A percentile compares a stretch with the other conserved stretches of the same genome.
Conservation (phyloP, 257 asterid species). For the Vinca minor region DNA sequence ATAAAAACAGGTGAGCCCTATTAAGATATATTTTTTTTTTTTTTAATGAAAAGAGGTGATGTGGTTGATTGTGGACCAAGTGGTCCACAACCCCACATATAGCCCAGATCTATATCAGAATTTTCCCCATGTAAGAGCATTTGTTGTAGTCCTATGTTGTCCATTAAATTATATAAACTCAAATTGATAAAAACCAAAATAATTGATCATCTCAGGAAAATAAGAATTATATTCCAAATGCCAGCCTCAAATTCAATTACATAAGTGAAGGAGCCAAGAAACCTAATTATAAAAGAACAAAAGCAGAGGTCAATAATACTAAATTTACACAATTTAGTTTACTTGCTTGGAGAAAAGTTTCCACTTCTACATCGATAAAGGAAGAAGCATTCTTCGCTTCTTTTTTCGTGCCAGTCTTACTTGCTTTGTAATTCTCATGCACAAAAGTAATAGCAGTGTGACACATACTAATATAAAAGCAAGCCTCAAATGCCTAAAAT, state of each 20-base stretch:
- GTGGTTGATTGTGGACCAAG: too few relatives aligned
- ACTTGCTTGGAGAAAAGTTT: conserved; percentile 12
- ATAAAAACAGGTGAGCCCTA: too few relatives aligned
- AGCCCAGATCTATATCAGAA: too few relatives aligned
- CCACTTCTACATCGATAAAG: conserved; percentile 69
- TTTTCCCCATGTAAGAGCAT: too few relatives aligned
- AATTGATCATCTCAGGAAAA: background rate
- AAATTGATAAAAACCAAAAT: background rate
- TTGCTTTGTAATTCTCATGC: conserved; percentile 75
- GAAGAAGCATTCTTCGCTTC: conserved; percentile 96
- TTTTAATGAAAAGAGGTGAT: too few relatives aligned
- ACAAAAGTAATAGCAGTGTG: conserved; percentile 47
- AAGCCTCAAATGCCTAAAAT: conserved; percentile 57
- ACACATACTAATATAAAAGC: conserved; percentile 50
- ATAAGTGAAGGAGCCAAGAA: conserved; percentile 15
- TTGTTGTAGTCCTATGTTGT: background rate
- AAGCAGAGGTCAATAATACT: conserved; percentile 24
- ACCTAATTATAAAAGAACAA: conserved; percentile 2
- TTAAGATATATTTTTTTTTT: too few relatives aligned
- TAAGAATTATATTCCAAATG: conserved; percentile 19
- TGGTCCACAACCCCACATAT: too few relatives aligned
- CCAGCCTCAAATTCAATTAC: conserved; percentile 21
- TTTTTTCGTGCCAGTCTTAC: conserved; percentile 61
- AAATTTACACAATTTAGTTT: conserved; percentile 25
- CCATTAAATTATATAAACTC: background rate